Base-by-base conservation (phyloP, 2,329 filamentous ascomycete genomes). In the Immersiporthe knoxdaviesiana region DNA sequence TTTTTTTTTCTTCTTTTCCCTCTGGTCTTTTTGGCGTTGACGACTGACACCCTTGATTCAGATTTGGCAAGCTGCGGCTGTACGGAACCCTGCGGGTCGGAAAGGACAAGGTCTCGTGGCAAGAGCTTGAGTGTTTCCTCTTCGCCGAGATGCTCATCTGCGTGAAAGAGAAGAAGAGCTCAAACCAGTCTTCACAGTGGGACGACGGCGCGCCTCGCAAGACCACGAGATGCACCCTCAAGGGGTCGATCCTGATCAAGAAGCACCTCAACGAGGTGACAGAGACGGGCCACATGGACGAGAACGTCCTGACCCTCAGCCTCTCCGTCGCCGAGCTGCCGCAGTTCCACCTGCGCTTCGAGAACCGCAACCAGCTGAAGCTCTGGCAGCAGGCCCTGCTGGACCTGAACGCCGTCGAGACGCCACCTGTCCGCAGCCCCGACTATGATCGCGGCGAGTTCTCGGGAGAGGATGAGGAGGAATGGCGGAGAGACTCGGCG, bases 81-180 rank as follows among this genome's bases (percentile, higher is more conserved):
- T 94, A 97, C 76, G 95, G 94, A 37, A 94, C 91, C 2, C 88
- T 99, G 68, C 90, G 93, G 66, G 96, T 99, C 30, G 96, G 96
- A 74, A 99, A 99, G 81, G 96, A 99, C 79, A 94, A 94, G 74
- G 87, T 95, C 73, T 94, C 94, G 8, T 99, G 96, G 96, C 96
- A 99, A 82, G 96, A 98, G 78, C 82, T 99, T 67, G 94, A 99
- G 79, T 99, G 96, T 79, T 99, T 93, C 78, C 86, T 99, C 39
- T 99, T 99, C 77, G 93, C 92, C 5, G 96, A 99, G 82, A 99
- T 99, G 96, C 91, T 99, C 75, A 99, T 99, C 73, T 99, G 96
- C 77, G 94, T 99, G 71, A 99, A 98, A 81, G 96, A 98, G 81
- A 98, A 97, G 87, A 97, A 94, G 82, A 80, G 85, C 11, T 78